Evolutionary conservation across 345 rosid species (phyloP), one percentile per base, ranked within the genome.

Genomic region (Murraya paniculata): DNA sequence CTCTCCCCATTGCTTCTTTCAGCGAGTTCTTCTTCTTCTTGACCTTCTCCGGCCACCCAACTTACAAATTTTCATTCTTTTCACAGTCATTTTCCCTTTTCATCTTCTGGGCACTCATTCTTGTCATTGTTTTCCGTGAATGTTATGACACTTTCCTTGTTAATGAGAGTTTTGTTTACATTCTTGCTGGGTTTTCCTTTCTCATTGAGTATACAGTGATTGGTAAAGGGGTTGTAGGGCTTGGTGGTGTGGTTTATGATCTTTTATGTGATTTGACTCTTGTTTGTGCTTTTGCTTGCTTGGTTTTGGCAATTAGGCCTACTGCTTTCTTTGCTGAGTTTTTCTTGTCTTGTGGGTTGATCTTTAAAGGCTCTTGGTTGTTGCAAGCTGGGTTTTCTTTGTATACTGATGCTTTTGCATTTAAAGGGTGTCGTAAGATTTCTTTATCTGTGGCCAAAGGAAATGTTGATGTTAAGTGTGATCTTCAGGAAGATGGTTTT

Each of bases 1-100:
- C 87, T 64, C 91, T 90, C 41, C 94, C 92, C 24, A 75, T 87
- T 30, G 85, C 90, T 70, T 89, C 87, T 33, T 86, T 89, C 75
- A 78, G 91, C 24, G 71, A 85, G 33, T 41, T 87, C 77, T 84
- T 87, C 84, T 66, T 87, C 75, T 90, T 87, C 84, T 57, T 81
- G 58, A 76, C 92, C 31, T 73, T 87, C 53, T 77, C 86, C 13
- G 86, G 78, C 28, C 89, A 82, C 76, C 80, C 92, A 30, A 65
- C 91, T 67, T 87, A 83, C 80, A 83, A 81, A 30, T 89, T 82
- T 85, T 82, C 91, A 35, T 87, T 86, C 82, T 79, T 80, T 77
- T 86, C 85, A 59, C 91, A 87, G 41, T 85, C 88, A 21, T 27
- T 75, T 3, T 48, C 81, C 33, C 79, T 88, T 77, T 81, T 79